Percentiles rank a stretch among this genome's conserved stretches.
These are phyloP conservation scores for Hydnomerulius pinastri DNA, from an alignment of 768 basidiomycete genomes.

Conservation along the genomic window DNA sequence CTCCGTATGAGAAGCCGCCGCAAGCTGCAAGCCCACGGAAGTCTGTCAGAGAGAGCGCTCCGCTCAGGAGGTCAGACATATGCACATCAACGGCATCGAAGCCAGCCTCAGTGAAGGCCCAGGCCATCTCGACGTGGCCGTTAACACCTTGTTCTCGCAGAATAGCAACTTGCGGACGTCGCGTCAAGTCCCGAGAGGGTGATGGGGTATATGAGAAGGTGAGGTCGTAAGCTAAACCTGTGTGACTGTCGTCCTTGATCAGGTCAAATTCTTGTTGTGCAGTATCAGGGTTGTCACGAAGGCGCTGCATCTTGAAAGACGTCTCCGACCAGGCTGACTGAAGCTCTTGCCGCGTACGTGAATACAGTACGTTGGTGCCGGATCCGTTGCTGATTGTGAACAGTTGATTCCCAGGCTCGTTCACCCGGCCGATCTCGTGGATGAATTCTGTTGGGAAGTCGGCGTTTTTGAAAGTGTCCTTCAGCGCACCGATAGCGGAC, in stretches of 20 bases:
- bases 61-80: constrained; percentile 94
- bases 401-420: constrained; percentile 52
- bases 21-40: constrained; percentile 95
- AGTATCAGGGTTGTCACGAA: constrained; percentile 78
- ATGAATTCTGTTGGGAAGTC: constrained; percentile 81
- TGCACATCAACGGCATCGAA: constrained; percentile 97
- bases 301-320: constrained; percentile 85
- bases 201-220: constrained; percentile 46
- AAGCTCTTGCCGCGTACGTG: constrained; percentile 63
- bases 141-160: constrained; percentile 98
- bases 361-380: constrained; percentile 59
- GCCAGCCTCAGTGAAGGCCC: constrained; percentile 92
- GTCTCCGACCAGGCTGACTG: constrained; percentile 95
- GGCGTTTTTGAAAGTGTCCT: constrained; percentile 58
- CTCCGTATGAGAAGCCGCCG: constrained; percentile 98
- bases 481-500: constrained; percentile 54
- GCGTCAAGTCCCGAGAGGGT: constrained; percentile 40
- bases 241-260: constrained; percentile 57
- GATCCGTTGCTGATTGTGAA: constrained; percentile 61
- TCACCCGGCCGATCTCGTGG: constrained; percentile 75
- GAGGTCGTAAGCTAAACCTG: constrained; percentile 78
- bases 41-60: constrained; percentile 54
- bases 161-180: constrained; percentile 88
- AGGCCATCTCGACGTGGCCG: constrained; percentile 98
- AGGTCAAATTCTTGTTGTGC: constrained; percentile 83